A percentile compares a stretch with the other conserved stretches of the same genome.
Conservation (phyloP, 495 filamentous ascomycete species). For the Trichoderma asperelloides region DNA sequence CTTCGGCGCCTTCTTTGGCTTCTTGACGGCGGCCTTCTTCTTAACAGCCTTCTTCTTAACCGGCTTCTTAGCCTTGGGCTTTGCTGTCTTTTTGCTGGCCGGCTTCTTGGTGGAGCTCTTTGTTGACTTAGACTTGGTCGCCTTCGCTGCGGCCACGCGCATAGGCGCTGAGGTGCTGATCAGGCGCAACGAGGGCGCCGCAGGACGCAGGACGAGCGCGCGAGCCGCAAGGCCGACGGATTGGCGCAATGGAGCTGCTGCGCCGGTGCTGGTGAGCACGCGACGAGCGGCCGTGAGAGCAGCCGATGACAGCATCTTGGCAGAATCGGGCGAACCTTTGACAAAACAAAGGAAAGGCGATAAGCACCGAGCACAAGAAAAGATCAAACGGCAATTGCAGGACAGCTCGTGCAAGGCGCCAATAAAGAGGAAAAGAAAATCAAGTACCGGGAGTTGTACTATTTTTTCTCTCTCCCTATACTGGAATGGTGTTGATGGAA, state of each 20-base stretch:
- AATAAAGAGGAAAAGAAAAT: no score
- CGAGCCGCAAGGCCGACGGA: background rate
- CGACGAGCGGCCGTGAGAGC: conserved; percentile 5
- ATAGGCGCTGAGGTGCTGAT: conserved; percentile 6
- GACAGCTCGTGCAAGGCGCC: no score
- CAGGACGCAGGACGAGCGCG: background rate
- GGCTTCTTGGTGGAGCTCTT: conserved; percentile 13
- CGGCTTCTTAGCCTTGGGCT: conserved; percentile 15
- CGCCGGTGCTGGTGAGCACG: conserved; percentile 5
- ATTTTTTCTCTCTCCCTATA: no score
- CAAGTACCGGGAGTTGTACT: no score
- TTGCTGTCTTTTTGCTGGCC: conserved; percentile 12
- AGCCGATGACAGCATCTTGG: conserved; percentile 8
- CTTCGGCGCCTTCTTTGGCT: conserved; percentile 14
- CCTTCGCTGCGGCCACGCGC: conserved; percentile 15
- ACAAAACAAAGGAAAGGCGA: no score
- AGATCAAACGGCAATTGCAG: no score
- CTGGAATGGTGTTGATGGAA: no score
- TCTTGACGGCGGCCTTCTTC: conserved; percentile 19
- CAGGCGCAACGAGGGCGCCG: conserved; percentile 9
- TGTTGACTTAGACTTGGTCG: conserved; percentile 10
- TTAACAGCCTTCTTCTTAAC: conserved; percentile 20
- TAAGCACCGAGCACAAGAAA: no score
- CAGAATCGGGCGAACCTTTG: no score
- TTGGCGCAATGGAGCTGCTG: conserved; percentile 1